Percentiles rank a stretch among this genome's conserved stretches.
phyloP scores from a whole-genome alignment of 176 grass and related monocot species.

The Avena eriantha region DNA sequence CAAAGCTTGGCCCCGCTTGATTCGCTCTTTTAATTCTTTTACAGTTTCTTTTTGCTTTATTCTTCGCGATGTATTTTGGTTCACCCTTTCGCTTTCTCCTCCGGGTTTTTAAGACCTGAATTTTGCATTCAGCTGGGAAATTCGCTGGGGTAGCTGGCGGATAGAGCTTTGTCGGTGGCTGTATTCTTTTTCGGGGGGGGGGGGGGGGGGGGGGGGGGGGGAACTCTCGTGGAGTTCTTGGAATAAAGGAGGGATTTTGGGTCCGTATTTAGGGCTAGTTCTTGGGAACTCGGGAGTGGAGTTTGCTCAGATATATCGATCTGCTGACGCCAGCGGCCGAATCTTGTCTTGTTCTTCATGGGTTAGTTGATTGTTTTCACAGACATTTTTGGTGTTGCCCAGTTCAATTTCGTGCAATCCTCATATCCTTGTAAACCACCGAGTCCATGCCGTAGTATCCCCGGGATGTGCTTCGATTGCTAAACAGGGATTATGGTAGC shows the following conservation, averaged over 20 bases:
- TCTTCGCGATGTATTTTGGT: constrained; percentile 43
- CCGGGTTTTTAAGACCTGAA: constrained; percentile 17
- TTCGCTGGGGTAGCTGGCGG: constrained; percentile 35
- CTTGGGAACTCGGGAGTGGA: background rate
- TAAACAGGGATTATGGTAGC: constrained; percentile 15
- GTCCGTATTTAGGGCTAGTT: constrained; percentile 15
- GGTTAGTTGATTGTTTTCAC: constrained; percentile 38
- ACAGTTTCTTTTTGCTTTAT: constrained; percentile 42
- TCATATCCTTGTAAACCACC: constrained; percentile 3
- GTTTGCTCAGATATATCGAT: constrained; percentile 30
- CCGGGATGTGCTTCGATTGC: background rate
- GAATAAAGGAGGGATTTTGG: constrained; percentile 22
- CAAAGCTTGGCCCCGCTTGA: constrained; percentile 30
- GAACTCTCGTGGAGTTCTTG: constrained; percentile 15
- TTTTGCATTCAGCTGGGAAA: constrained; percentile 35
- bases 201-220: background rate
- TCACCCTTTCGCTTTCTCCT: constrained; percentile 35
- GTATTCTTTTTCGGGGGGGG: background rate
- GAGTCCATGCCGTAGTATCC: constrained; percentile 21
- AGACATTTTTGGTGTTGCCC: background rate
- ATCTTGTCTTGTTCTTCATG: constrained; percentile 35
- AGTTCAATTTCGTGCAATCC: background rate
- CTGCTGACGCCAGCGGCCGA: constrained; percentile 12
- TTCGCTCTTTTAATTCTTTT: background rate
- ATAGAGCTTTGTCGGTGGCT: constrained; percentile 41